Conservation (phyloP, 1,284 basidiomycete species). For the Pholiota adiposa region DNA sequence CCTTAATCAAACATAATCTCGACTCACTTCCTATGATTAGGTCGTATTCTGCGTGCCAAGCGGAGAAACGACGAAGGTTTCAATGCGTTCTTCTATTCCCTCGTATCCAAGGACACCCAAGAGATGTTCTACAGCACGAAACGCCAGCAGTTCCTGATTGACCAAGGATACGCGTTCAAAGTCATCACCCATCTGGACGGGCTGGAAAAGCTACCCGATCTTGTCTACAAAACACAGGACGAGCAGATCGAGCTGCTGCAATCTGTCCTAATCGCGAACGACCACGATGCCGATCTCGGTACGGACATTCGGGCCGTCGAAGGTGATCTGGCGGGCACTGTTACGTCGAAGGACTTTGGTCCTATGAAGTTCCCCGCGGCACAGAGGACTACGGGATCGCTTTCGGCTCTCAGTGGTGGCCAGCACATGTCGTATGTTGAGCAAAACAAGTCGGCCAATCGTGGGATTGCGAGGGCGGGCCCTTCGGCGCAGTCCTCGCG, state of each 20-base stretch:
- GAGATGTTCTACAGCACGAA: conserved; percentile 99
- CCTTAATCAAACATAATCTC: conserved; percentile 1
- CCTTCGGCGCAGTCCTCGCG: conserved; percentile 46
- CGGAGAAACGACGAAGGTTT: conserved; percentile 99
- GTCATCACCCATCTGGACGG: conserved; percentile 98
- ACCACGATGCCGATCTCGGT: conserved; percentile 89
- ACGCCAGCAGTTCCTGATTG: conserved; percentile 98
- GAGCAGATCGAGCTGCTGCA: conserved; percentile 96
- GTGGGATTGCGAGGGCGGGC: conserved; percentile 73
- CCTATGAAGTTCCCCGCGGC: conserved; percentile 67
- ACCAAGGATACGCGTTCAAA: conserved; percentile 99
- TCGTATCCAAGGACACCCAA: conserved; percentile 98
- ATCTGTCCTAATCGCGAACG: conserved; percentile 90
- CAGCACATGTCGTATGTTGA: conserved; percentile 92
- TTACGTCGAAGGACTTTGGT: conserved; percentile 79
- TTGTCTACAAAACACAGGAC: conserved; percentile 90
- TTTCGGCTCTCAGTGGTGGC: conserved; percentile 86
- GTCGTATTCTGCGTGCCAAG: conserved; percentile 96
- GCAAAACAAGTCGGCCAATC: conserved; percentile 91
- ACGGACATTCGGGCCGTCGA: conserved; percentile 78
- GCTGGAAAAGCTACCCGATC: conserved; percentile 82
- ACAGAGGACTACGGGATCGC: conserved; percentile 83
- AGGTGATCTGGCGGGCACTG: conserved; percentile 80
- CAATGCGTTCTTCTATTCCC: conserved; percentile 99
- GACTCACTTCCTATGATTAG: conserved; percentile 40